Conservation (phyloP, 2,329 filamentous ascomycete genomes). For the Thyridium curvatum region DNA sequence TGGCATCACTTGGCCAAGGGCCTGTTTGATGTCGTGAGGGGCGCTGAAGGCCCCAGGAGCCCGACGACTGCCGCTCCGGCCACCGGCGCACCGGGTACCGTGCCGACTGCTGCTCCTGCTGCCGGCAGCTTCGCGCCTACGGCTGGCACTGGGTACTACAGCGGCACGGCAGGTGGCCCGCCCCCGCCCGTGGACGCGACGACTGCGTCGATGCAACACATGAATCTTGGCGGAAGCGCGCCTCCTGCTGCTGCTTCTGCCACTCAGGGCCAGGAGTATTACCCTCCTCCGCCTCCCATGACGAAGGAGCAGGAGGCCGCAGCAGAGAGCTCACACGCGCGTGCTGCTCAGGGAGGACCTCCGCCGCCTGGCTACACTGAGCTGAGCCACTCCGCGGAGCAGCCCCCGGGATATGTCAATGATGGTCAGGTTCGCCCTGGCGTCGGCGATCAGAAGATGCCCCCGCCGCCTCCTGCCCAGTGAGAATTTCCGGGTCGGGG, state of each 20-base stretch:
- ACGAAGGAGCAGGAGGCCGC: conserved; percentile 11
- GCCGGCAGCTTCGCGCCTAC: neutral
- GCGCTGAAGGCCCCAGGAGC: conserved; percentile 22
- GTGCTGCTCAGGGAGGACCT: conserved; percentile 4
- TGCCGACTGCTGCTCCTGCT: neutral
- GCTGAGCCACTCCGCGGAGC: conserved; percentile 8
- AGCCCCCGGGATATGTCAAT: conserved; percentile 22
- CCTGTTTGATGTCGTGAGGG: conserved; percentile 26
- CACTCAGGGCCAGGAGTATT: no score
- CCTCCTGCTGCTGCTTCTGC: neutral
- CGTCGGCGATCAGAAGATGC: conserved; percentile 14
- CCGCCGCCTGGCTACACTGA: conserved; percentile 19
- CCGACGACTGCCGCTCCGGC: neutral
- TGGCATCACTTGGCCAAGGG: conserved; percentile 25
- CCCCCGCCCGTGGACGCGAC: neutral
- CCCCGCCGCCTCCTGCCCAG: no score
- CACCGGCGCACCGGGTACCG: neutral
- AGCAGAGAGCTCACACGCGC: conserved; percentile 14
- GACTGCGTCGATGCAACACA: conserved; percentile 5
- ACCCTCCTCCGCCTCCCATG: neutral
- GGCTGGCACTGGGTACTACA: neutral
- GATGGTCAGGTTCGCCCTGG: conserved; percentile 9
- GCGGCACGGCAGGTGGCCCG: neutral
- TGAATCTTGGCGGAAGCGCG: conserved; percentile 6
- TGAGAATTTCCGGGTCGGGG: no score